These are phyloP conservation scores for Fragaria ananassa DNA, from an alignment of 306 rosid species.

Conservation along the genomic window DNA sequence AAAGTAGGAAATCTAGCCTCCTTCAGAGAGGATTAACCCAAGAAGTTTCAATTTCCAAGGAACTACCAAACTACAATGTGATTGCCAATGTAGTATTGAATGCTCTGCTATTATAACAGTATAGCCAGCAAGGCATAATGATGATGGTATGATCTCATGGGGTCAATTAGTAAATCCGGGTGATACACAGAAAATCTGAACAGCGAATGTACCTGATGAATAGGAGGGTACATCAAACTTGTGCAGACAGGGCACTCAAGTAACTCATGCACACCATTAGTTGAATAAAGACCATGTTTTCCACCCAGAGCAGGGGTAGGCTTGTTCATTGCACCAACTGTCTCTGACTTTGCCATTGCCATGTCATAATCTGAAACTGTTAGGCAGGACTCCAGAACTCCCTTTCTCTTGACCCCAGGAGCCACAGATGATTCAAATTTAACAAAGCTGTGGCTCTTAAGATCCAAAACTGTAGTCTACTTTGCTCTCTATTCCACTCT, in stretches of 20 bases:
- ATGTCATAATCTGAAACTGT: slow-evolving; percentile 53
- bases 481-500: slow-evolving; percentile 26
- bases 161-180: background rate
- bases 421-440: slow-evolving; percentile 52
- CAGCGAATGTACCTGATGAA: slow-evolving; percentile 67
- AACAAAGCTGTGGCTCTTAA: slow-evolving; percentile 22
- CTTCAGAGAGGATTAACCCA: background rate
- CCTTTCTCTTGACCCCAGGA: slow-evolving; percentile 67
- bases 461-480: slow-evolving; percentile 17
- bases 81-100: background rate
- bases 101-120: background rate
- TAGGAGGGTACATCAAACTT: slow-evolving; percentile 89
- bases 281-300: slow-evolving; percentile 55
- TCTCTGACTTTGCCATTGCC: slow-evolving; percentile 52
- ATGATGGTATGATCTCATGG: background rate
- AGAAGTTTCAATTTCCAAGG: background rate
- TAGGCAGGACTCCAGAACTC: slow-evolving; percentile 54
- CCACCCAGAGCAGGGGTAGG: slow-evolving; percentile 41
- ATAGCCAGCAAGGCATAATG: background rate
- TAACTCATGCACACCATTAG: slow-evolving; percentile 76
- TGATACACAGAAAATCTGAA: background rate
- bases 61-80: background rate
- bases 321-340: slow-evolving; percentile 43
- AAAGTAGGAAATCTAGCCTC: background rate
- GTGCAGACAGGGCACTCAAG: slow-evolving; percentile 88